These are phyloP conservation scores for Oryza meridionalis DNA, from an alignment of 176 grass and related monocot genomes.

Conservation along the genomic window DNA sequence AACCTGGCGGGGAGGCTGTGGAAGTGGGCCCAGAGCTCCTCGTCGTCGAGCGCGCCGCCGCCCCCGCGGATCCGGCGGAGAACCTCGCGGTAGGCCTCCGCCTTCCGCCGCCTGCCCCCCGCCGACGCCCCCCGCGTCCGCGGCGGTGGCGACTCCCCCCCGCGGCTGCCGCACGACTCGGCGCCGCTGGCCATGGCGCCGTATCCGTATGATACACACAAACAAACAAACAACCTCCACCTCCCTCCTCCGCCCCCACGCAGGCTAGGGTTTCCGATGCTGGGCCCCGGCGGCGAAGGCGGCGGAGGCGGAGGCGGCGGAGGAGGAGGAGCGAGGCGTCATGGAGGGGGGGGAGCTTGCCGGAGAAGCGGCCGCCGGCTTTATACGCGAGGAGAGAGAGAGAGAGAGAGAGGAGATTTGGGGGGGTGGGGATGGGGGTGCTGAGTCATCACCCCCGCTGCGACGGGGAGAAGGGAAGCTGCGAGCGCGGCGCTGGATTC, in stretches of 20 bases:
- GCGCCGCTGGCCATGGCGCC: conserved; percentile 30
- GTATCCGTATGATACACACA: too few species aligned
- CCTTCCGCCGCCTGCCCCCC: conserved; percentile 42
- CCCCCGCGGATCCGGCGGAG: conserved; percentile 47
- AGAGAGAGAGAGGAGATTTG: too few species aligned
- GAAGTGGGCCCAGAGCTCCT: conserved; percentile 74
- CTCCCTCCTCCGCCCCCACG: too few species aligned
- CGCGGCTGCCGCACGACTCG: conserved; percentile 70
- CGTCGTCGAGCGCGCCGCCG: conserved; percentile 43
- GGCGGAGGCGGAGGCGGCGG: neutral
- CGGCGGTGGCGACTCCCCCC: conserved; percentile 44
- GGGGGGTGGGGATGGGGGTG: conserved; percentile 1
- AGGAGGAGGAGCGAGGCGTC: neutral
- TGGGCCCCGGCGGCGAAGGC: too few species aligned
- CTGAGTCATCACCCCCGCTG: conserved; percentile 35
- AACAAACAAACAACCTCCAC: too few species aligned
- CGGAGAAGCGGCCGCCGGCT: conserved; percentile 30
- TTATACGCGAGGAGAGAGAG: conserved; percentile 36
- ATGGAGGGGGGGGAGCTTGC: conserved; percentile 2
- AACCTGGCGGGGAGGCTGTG: conserved; percentile 67
- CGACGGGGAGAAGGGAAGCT: conserved; percentile 63
- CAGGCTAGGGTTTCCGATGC: conserved; percentile 26
- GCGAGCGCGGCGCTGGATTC: conserved; percentile 29
- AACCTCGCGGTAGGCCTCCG: conserved; percentile 63
- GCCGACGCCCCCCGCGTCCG: neutral